phyloP scores from a whole-genome alignment of 352 stramenopile species.

The Phytopythium ostracodes region DNA sequence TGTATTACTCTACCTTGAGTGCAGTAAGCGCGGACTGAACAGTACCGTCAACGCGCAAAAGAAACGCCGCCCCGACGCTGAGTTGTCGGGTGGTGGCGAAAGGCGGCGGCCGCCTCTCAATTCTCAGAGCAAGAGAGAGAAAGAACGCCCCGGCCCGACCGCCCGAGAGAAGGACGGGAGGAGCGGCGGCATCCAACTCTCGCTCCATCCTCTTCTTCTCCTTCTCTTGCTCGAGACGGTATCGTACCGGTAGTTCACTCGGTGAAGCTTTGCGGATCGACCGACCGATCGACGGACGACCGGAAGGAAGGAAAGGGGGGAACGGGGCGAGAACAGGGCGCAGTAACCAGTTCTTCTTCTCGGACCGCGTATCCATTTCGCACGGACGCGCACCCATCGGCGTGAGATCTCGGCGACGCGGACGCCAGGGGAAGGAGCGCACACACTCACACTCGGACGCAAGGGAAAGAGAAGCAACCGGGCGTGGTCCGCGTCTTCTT shows the following conservation, averaged over 20 bases:
- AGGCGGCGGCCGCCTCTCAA: background rate
- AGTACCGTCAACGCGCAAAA: background rate
- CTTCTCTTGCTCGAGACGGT: no score
- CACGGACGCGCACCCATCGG: background rate
- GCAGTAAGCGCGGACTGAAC: no score
- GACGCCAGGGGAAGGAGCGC: background rate
- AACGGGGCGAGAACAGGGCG: background rate
- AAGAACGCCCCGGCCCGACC: background rate
- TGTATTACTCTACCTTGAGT: no score
- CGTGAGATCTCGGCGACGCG: background rate
- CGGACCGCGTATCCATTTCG: slow-evolving; percentile 1
- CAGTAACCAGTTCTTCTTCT: slow-evolving; percentile 1
- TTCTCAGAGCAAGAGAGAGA: background rate
- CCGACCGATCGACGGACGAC: no score
- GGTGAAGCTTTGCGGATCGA: no score
- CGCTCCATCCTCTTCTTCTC: slow-evolving; percentile 2
- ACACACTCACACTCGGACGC: background rate
- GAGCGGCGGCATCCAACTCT: background rate
- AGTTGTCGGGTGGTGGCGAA: background rate
- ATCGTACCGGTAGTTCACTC: background rate
- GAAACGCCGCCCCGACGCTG: background rate
- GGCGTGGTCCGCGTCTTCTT: background rate
- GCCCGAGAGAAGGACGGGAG: background rate
- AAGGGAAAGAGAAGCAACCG: no score
- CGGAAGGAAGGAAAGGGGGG: background rate